A percentile compares a stretch with the other conserved stretches of the same genome.
Conservation (phyloP, 106 monocot species). For the Dioscorea alata region DNA sequence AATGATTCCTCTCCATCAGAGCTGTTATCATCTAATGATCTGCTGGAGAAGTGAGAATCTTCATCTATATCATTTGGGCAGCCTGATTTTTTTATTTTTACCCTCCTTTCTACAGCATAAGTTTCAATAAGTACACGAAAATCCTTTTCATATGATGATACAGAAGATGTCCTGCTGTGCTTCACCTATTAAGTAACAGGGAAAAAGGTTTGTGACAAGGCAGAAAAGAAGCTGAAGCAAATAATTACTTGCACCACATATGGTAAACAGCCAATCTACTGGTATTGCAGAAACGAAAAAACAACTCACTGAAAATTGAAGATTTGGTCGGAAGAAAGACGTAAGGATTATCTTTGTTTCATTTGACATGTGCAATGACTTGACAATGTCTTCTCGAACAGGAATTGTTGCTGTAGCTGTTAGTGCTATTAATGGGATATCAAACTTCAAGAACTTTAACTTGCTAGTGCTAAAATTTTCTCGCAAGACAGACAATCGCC, state of each 20-base stretch:
- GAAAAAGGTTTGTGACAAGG: not conserved
- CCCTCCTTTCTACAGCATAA: conserved; percentile 27
- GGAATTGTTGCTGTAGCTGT: conserved; percentile 91
- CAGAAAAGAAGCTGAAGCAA: not conserved
- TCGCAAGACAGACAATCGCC: conserved; percentile 74
- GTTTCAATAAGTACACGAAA: conserved; percentile 60
- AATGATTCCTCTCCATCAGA: conserved; percentile 33
- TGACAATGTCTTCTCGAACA: conserved; percentile 78
- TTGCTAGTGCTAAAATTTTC: conserved; percentile 67
- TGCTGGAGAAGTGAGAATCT: conserved; percentile 14
- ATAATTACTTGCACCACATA: not conserved
- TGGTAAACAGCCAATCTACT: not conserved
- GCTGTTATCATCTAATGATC: conserved; percentile 4
- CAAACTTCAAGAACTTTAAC: conserved; percentile 58
- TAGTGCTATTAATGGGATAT: conserved; percentile 93
- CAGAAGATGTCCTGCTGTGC: conserved; percentile 63
- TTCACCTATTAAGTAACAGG: conserved; percentile 46
- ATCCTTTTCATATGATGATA: conserved; percentile 63
- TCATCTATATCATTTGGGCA: conserved; percentile 10
- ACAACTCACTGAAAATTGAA: conserved; percentile 76
- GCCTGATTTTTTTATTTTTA: conserved; percentile 16
- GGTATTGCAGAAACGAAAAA: not conserved
- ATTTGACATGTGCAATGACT: conserved; percentile 66
- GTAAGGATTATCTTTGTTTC: conserved; percentile 65
- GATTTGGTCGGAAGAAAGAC: conserved; percentile 91